A percentile compares a stretch with the other conserved stretches of the same genome.
Conservation (phyloP, 1,284 basidiomycete species). For the Schizophyllum amplum region DNA sequence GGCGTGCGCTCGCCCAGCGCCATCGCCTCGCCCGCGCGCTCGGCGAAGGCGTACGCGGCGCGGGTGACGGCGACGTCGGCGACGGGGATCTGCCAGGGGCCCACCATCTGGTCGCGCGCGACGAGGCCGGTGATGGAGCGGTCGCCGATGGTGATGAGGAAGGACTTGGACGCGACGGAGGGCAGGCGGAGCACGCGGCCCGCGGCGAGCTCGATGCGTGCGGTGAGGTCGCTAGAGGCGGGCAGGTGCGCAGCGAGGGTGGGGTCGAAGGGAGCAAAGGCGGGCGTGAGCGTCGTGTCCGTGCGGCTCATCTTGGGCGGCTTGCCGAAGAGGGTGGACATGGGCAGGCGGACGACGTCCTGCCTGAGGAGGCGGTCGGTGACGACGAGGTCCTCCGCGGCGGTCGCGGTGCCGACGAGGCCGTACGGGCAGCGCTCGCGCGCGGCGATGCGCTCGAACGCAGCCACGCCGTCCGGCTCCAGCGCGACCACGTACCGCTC, state of each 20-base stretch:
- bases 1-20: conserved; percentile 97
- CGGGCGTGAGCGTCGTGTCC: conserved; percentile 48
- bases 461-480: conserved; percentile 43
- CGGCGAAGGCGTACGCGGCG: conserved; percentile 88
- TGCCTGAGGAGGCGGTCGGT: conserved; percentile 79
- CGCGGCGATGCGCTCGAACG: conserved; percentile 74
- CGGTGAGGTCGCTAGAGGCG: conserved; percentile 22
- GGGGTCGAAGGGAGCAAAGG: conserved; percentile 62
- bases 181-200: conserved; percentile 86
- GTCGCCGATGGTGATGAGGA: conserved; percentile 98
- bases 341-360: conserved; percentile 84
- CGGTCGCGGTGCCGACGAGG: conserved; percentile 83
- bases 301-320: conserved; percentile 86
- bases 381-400: conserved; percentile 78
- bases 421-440: conserved; percentile 93
- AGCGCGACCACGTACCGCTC: conserved; percentile 96
- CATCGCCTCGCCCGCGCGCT: conserved; percentile 89
- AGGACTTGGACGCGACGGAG: conserved; percentile 91
- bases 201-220: conserved; percentile 51
- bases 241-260: conserved; percentile 65
- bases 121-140: conserved; percentile 92
- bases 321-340: conserved; percentile 96
- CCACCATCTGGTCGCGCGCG: conserved; percentile 97
- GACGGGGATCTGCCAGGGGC: conserved; percentile 97
- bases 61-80: conserved; percentile 96